Conservation (phyloP, 176 grass and related monocot genomes). For the Neostapfia colusana region DNA sequence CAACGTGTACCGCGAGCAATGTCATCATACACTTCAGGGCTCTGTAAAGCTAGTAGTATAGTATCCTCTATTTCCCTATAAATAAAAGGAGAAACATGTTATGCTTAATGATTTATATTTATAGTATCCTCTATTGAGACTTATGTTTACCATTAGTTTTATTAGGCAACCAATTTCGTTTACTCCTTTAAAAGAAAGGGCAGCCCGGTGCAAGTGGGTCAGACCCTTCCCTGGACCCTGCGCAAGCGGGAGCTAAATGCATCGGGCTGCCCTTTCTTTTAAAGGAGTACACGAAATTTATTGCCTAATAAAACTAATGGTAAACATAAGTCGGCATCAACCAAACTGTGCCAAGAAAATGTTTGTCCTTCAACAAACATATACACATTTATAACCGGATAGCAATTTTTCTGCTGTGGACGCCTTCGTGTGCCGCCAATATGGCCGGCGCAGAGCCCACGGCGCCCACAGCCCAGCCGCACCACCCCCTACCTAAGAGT, state of each 20-base stretch:
- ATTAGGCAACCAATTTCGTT: no score
- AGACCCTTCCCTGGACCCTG: no score
- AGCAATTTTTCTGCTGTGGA: not conserved
- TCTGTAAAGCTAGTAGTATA: constrained; percentile 85
- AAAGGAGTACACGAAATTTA: not conserved
- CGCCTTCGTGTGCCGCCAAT: no score
- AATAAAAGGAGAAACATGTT: constrained; percentile 25
- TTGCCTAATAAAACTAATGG: constrained; percentile 10
- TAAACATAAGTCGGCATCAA: constrained; percentile 2
- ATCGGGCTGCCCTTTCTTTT: no score
- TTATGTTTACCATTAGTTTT: no score
- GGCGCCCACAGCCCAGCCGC: no score
- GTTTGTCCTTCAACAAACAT: constrained; percentile 1
- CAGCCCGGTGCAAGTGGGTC: no score
- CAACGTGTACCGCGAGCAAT: constrained; percentile 75
- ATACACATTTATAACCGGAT: constrained; percentile 12
- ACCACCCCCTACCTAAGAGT: no score
- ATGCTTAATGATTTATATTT: constrained; percentile 2
- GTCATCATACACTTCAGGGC: constrained; percentile 91
- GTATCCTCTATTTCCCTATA: constrained; percentile 95
- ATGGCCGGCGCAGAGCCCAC: no score
- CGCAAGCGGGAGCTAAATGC: no score
- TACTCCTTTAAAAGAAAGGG: no score
- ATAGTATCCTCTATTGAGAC: no score
- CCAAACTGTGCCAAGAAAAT: constrained; percentile 6